Evolutionary conservation across 2,329 filamentous ascomycete species (phyloP), one percentile per base, ranked within the genome.

Genomic region (Aspergillus luchuensis): DNA sequence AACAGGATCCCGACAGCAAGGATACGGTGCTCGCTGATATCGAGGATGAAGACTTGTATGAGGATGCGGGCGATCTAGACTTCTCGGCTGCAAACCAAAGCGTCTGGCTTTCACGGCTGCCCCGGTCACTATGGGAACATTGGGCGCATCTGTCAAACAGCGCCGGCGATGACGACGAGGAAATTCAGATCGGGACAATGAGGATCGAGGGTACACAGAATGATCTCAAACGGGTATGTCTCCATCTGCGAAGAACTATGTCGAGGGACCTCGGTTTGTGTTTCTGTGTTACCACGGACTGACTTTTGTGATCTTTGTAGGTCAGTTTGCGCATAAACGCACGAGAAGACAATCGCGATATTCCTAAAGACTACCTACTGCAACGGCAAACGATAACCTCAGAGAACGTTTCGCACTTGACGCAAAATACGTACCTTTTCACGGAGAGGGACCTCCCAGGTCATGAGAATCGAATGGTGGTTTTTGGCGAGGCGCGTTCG

Each of bases 361-460:
- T 97, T n/a, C 92, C 93, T 10, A 91, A 91, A 71, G 92, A 96
- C 71, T 99, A 97, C 78, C 86, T 91, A 66, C 80, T 98, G 60
- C 88, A 92, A 50, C 83, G 92, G 50, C 88, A 85, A 23, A 84
- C 87, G 43, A 74, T 81, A 45, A 78, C 85, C n/a, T 61, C 77
- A 8, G 74, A 76, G 61, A 72, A 71, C 39, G 67, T 74, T 30
- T 71, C 72, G 8, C 76, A 76, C 60, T 69, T 75, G 58, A 87
- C 94, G 36, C 87, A 86, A 70, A 97, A 97, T 76, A 95, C 92
- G 19, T 96, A 90, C 73, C 82, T 98, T 59, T 99, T 99, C 73
- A 92, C 90, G 43, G 95, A 99, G 78, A 92, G 96, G 74, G 92
- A 98, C 71, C 84, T 97, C 21, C 91, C 92, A 0, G 91, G 91